These are phyloP conservation scores for Ascocoryne sarcoides DNA, from an alignment of 2,329 filamentous ascomycete genomes.

Conservation along the genomic window DNA sequence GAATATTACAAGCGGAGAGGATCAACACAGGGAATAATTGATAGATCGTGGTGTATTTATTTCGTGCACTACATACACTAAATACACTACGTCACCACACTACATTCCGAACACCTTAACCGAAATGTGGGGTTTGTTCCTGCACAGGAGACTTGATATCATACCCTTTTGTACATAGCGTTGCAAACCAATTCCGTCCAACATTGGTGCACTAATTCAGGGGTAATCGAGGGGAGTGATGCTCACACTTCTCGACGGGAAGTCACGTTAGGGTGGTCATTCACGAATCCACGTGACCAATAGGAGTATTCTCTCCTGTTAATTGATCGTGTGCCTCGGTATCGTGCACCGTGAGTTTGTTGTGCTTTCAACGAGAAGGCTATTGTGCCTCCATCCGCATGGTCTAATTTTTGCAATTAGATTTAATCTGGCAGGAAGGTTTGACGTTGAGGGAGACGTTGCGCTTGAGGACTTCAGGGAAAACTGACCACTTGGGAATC, in stretches of 20 bases:
- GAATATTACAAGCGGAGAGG: not conserved
- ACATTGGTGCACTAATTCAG: slow-evolving; percentile 3
- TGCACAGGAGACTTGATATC: slow-evolving; percentile 4
- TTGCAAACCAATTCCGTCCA: not conserved
- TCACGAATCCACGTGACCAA: not conserved
- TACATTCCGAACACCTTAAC: not conserved
- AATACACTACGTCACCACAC: slow-evolving; percentile 10
- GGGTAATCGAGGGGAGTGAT: slow-evolving; percentile 6
- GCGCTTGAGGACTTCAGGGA: slow-evolving; percentile 1
- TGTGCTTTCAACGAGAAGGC: not conserved
- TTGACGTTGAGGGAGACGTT: not conserved
- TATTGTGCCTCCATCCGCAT: not conserved
- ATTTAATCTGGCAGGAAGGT: not conserved
- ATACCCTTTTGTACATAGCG: not conserved
- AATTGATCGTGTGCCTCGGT: not conserved
- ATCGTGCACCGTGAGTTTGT: not conserved
- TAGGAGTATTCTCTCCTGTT: not conserved
- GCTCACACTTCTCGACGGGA: slow-evolving; percentile 8
- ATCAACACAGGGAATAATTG: too few species aligned
- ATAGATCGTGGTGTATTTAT: slow-evolving; percentile 7
- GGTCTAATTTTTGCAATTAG: not conserved
- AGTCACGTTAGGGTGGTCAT: not conserved
- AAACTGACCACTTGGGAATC: too few species aligned
- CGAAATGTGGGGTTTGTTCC: slow-evolving; percentile 5
- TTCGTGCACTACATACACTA: slow-evolving; percentile 4